phyloP scores from a whole-genome alignment of 2,329 filamentous ascomycete genomes.

The Penicillium aurantiogriseum region DNA sequence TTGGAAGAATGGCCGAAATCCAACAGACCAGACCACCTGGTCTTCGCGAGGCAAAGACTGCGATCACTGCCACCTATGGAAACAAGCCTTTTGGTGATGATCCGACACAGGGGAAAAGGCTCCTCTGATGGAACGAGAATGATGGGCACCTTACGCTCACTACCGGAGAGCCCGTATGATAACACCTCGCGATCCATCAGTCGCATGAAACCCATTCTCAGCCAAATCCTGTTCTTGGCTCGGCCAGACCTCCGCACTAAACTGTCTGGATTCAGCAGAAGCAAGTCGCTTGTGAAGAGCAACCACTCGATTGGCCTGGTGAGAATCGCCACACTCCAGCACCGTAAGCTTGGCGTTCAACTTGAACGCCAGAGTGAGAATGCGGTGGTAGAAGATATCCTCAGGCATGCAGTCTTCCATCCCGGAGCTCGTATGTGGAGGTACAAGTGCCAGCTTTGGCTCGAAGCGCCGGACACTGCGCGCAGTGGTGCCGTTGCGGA shows the following conservation, averaged over 20 bases:
- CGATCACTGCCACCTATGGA: not conserved
- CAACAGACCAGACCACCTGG: not conserved
- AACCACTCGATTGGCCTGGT: conserved; percentile 35
- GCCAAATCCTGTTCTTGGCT: conserved; percentile 14
- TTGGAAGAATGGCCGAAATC: not conserved
- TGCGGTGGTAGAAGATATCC: conserved; percentile 38
- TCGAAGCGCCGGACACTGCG: conserved; percentile 80
- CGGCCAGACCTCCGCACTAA: conserved; percentile 20
- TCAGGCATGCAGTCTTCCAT: conserved; percentile 17
- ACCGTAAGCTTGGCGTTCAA: conserved; percentile 31
- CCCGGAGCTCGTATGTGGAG: conserved; percentile 38
- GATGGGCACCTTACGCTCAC: not conserved
- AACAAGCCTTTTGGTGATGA: not conserved
- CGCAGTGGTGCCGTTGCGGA: conserved; percentile 58
- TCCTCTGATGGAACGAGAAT: not conserved
- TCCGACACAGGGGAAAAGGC: not conserved
- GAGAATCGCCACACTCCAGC: conserved; percentile 38
- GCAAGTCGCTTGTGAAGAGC: conserved; percentile 17
- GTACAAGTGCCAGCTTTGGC: conserved; percentile 75
- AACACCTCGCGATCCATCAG: conserved; percentile 23
- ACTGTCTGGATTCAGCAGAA: not conserved
- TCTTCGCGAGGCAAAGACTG: not conserved
- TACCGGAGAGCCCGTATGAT: conserved; percentile 13
- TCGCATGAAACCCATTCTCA: conserved; percentile 21
- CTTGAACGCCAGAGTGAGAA: conserved; percentile 28